Base-by-base conservation (phyloP, 345 rosid genomes). In the Eucalyptus leucophloia region DNA sequence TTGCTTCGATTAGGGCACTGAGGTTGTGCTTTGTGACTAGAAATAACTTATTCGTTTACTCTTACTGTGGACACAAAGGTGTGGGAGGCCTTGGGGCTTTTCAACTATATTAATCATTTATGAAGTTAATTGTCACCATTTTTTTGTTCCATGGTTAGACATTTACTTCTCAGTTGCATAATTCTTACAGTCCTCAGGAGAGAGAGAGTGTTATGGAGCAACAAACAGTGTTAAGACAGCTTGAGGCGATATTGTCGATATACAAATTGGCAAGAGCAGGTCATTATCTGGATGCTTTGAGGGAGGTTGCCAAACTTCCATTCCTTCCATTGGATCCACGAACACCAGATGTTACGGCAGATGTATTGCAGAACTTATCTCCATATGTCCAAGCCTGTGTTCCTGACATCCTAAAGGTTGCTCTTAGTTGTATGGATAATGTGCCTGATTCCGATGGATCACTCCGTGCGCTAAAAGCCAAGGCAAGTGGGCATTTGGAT, bases 301-400 rank as follows among this genome's bases (percentile, higher is more conserved):
- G 97, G 93, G 99, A 96, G 94, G 94, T 98, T 49, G 97, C 99
- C 86, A 97, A 94, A 91, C 97, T 97, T 91, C 97, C 97, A 5
- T 97, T 98, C 89, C 97, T 98, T 89, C 95, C 98, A 72, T 93
- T 97, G 28, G 99, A 96, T 93, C 99, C 99, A 85, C 94, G 99
- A 89, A 90, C 91, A 80, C 96, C 97, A 6, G 96, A 96, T 91
- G 89, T 91, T 89, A 92, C 92, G 5, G 8, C 89, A 19, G 94
- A 95, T 50, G 91, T 91, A 87, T 95, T 95, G 92, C 96, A 95
- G 93, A 96, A 92, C 80, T 93, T 97, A 80, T 96, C 99, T 87
- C 96, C 95, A 83, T 92, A 96, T 90, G 97, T 98, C 90, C 99
- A 95, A 93, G 94, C 94, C 60, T 98, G 99, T 89, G 95, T 97